Evolutionary conservation across 305 asterid genomes (phyloP), one percentile per base, ranked within the genome.

Genomic region (Fraxinus floribunda): DNA sequence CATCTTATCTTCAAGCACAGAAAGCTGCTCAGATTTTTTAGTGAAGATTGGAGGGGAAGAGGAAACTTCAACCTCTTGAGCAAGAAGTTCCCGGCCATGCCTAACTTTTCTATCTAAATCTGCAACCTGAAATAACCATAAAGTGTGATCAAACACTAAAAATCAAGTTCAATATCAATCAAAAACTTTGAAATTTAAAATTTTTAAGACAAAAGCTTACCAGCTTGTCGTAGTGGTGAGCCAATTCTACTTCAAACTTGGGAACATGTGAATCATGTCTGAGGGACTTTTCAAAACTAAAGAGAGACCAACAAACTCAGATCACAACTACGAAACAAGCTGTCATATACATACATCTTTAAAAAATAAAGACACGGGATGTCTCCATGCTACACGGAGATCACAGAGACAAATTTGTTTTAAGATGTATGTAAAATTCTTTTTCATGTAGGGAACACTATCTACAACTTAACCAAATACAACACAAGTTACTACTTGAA

Each of bases 11-110:
- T 94, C 99, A 86, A 94, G 86, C 57, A 93, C 90, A 9, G 98
- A 82, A 85, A 96, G 82, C 88, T 92, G 98, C 89, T 94, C 97
- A 5, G 98, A 90, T 79, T 96, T 96, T 90, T 96, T 98, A 82
- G 95, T 93, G 20, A 98, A 90, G 82, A 96, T 90, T 36, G 98
- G 98, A 86, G 97, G 98, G 20, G 98, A 97, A 35, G 98, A 91
- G 35, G 94, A 98, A 78, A 89, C 85, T 85, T 93, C 98, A 82
- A 93, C 89, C 68, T 96, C 99, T 88, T 96, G 99, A 79, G 90
- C 95, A 81, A 96, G 97, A 78, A 98, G 95, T 81, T 94, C 98
- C 76, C 64, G 64, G 64, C 64, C 24, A 16, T 24, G 64, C 64
- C 64, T 55, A 55, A 55, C 64, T 55, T 55, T 93, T 83, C 98